Evolutionary conservation across 202 grass and related monocot genomes (phyloP), one percentile per base, ranked within the genome.

Genomic region (Saccharum hybrid): DNA sequence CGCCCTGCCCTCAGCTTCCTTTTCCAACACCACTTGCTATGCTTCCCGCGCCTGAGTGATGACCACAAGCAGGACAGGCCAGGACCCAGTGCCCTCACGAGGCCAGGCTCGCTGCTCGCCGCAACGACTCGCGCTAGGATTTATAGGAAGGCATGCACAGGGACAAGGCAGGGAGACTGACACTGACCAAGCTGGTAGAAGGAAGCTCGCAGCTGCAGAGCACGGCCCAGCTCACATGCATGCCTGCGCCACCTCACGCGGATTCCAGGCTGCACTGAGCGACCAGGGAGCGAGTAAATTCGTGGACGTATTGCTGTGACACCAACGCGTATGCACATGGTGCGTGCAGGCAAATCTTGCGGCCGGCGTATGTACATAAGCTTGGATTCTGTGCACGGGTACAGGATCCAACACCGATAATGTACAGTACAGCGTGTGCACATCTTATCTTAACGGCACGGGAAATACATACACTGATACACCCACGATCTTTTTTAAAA

Each of bases 221-320:
- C 63, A 85, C 75, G 86, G 63, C 15, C 26, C 33, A 14, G 62
- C 11, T 84, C 87, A 81, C 76, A 81, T 81, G 82, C 46, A 16
- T 5, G n/a, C 21, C 61, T 56, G 13, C 76, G 49, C 49, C 49
- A 52, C 49, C 49, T 52, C 49, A 52, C 49, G 49, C 49, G 49
- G 49, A 52, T 18, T 52, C 49, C 49, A 52, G 48, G 48, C 48
- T 51, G 5, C 46, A 3, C 4, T 1, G 34, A 16, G 10, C 42
- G 34, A 36, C 4, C 49, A 52, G 15, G 15, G 16, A 54, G 8
- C 5, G 60, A 75, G 26, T 83, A 43, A 82, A 72, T 72, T 57
- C 71, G 4, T 40, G 18, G 6, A 46, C 68, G 80, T 63, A 82
- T 72, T 8, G 39, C 30, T 13, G 15, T 2, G 66, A 62, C 74